Evolutionary conservation across 306 rosid genomes (phyloP).

Genomic region (Prunus persica): Prunus_persica_NCBIv2 NC_034009.1:9307001-9307500

Average conservation of each 20-base stretch:
- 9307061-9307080: neutral
- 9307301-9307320: too few species aligned
- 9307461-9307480: accelerated
- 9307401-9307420: too few species aligned
- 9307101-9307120: neutral
- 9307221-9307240: neutral
- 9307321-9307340: too few species aligned
- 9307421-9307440: too few species aligned
- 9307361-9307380: too few species aligned
- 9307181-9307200: neutral
- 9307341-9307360: too few species aligned
- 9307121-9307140: neutral
- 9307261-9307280: neutral
- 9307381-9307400: too few species aligned
- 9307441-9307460: too few species aligned
- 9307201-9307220: neutral
- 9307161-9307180: neutral
- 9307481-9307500: too few species aligned
- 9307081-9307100: neutral
- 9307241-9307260: neutral
- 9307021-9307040: neutral
- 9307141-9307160: neutral
- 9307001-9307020: neutral
- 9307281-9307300: neutral
- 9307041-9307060: neutral